phyloP scores from a whole-genome alignment of 2,329 filamentous ascomycete genomes.

The Rhytidhysteron rufulum region DNA sequence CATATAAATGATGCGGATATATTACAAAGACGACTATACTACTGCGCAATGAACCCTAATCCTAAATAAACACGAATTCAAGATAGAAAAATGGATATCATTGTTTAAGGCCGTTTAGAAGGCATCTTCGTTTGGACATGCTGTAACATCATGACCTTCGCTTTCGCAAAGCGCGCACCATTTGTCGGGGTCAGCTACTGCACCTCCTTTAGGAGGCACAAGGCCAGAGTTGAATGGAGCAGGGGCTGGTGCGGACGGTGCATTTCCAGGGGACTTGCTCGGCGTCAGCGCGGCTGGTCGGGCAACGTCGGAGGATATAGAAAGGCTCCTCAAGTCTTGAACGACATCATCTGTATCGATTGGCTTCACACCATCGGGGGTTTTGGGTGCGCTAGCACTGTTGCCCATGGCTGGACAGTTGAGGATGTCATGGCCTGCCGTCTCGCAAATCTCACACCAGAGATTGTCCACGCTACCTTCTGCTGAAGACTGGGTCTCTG shows the following conservation, averaged over 20 bases:
- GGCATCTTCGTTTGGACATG: constrained; percentile 86
- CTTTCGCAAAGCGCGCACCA: constrained; percentile 97
- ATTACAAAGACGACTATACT: too few relatives aligned
- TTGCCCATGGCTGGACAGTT: constrained; percentile 83
- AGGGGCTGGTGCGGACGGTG: constrained; percentile 31
- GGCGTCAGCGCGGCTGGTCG: constrained; percentile 26
- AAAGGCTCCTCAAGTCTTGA: constrained; percentile 29
- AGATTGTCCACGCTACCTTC: constrained; percentile 66
- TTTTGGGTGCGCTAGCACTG: constrained; percentile 42
- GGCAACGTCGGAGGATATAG: constrained; percentile 26
- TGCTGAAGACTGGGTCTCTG: constrained; percentile 55
- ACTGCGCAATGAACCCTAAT: too few relatives aligned
- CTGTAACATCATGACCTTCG: constrained; percentile 93
- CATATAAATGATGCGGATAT: too few relatives aligned
- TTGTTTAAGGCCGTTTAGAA: constrained; percentile 32
- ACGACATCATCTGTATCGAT: constrained; percentile 29
- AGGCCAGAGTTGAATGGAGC: constrained; percentile 29
- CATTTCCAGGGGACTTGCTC: constrained; percentile 30
- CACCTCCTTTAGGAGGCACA: constrained; percentile 30
- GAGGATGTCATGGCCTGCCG: constrained; percentile 85
- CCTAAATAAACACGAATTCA: too few relatives aligned
- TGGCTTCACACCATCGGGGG: constrained; percentile 15
- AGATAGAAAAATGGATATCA: constrained; percentile 6
- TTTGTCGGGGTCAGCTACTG: constrained; percentile 65
- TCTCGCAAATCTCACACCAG: constrained; percentile 96